phyloP scores from a whole-genome alignment of 225 moss, liverwort and hornwort genomes.

The Bryum argenteum region DNA sequence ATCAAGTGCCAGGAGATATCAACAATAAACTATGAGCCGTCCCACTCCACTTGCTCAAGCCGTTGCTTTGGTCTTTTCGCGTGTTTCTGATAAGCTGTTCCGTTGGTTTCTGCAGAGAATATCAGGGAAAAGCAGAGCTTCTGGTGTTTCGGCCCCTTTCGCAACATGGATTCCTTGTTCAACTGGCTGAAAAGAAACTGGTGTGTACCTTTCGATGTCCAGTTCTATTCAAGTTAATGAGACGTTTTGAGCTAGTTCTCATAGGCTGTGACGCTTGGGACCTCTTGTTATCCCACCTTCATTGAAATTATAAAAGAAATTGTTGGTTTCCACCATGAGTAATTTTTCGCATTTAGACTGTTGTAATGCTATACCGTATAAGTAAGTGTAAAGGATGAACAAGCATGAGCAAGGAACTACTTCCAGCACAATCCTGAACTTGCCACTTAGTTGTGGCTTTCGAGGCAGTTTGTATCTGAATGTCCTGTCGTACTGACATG shows the following conservation, averaged over 20 bases:
- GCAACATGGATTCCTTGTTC: slow-evolving; percentile 86
- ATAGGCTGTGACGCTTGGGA: slow-evolving; percentile 3
- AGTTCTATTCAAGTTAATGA: slow-evolving; percentile 21
- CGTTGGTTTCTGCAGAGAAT: slow-evolving; percentile 65
- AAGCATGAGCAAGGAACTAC: slow-evolving; percentile 8
- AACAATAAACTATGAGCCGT: slow-evolving; percentile 18
- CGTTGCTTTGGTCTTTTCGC: slow-evolving; percentile 5
- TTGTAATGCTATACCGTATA: slow-evolving; percentile 15
- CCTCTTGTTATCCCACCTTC: slow-evolving; percentile 6
- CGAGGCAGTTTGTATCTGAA: slow-evolving; percentile 1
- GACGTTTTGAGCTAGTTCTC: slow-evolving; percentile 12
- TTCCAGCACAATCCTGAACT: slow-evolving; percentile 11
- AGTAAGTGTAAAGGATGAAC: neutral
- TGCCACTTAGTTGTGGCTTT: slow-evolving; percentile 5
- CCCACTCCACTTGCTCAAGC: slow-evolving; percentile 8
- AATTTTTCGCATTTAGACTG: neutral
- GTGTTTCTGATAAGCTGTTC: slow-evolving; percentile 16
- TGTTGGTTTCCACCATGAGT: neutral
- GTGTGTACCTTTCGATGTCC: slow-evolving; percentile 39
- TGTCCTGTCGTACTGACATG: slow-evolving; percentile 12
- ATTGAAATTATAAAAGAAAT: neutral
- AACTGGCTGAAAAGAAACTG: slow-evolving; percentile 93
- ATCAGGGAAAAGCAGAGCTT: slow-evolving; percentile 89
- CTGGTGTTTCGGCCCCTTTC: slow-evolving; percentile 88
- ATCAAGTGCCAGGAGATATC: slow-evolving; percentile 22